These are phyloP conservation scores for Hypoxylon sp. DNA, from an alignment of 2,329 filamentous ascomycete genomes.

Conservation along the genomic window DNA sequence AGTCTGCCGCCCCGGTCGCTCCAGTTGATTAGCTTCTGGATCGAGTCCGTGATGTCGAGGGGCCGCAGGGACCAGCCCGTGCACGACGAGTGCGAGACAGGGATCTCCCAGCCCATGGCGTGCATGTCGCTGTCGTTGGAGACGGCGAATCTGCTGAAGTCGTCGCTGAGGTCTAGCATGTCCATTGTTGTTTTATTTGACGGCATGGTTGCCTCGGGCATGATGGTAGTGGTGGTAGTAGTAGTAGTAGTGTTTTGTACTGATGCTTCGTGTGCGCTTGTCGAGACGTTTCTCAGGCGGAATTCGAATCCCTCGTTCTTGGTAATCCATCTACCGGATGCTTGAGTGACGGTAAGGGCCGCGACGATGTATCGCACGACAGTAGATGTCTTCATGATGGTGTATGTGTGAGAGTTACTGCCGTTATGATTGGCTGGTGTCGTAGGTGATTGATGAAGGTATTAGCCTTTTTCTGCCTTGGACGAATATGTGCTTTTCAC, in stretches of 20 bases:
- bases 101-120: constrained; percentile 16
- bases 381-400: constrained; percentile 26
- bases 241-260: not conserved
- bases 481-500: not conserved
- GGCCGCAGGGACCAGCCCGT: constrained; percentile 1
- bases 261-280: not conserved
- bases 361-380: not conserved
- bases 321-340: not conserved
- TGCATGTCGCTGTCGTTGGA: not conserved
- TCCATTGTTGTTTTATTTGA: not conserved
- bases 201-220: too few species aligned
- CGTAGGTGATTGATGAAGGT: not conserved
- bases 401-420: not conserved
- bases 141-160: not conserved
- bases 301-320: not conserved
- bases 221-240: not conserved
- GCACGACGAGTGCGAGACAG: constrained; percentile 34
- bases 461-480: not conserved
- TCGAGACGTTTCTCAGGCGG: not conserved
- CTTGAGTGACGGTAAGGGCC: constrained; percentile 3
- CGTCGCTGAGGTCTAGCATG: not conserved
- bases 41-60: not conserved
- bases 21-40: constrained; percentile 19
- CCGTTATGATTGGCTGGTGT: not conserved
- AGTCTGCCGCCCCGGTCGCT: not conserved